These are phyloP conservation scores for Rhipidocladum racemiflorum DNA, from an alignment of 176 grass and related monocot genomes.

Conservation along the genomic window DNA sequence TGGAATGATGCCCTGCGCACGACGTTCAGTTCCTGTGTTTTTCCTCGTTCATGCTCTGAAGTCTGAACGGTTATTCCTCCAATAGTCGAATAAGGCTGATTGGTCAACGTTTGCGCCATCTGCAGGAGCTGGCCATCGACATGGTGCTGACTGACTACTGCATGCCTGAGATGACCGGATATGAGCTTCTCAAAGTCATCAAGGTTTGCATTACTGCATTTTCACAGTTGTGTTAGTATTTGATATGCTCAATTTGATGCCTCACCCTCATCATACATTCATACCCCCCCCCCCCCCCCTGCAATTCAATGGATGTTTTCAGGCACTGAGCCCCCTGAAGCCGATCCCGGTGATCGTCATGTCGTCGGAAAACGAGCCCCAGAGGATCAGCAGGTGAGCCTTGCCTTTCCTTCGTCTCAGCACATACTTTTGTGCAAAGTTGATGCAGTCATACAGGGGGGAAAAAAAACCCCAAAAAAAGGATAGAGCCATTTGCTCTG, in stretches of 20 bases:
- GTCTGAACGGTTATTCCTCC: neutral
- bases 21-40: too few relatives aligned
- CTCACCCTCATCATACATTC: neutral
- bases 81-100: neutral
- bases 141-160: constrained; percentile 96
- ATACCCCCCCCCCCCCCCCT: too few relatives aligned
- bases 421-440: constrained; percentile 13
- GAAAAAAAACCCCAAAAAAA: neutral
- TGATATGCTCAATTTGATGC: neutral
- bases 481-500: neutral
- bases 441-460: neutral
- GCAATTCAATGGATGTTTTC: constrained; percentile 12
- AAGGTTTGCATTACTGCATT: constrained; percentile 51
- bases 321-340: constrained; percentile 72
- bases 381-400: constrained; percentile 87
- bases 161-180: constrained; percentile 98
- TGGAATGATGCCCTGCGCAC: too few relatives aligned
- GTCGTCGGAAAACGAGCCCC: constrained; percentile 97
- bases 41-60: too few relatives aligned
- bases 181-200: constrained; percentile 88
- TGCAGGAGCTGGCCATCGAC: constrained; percentile 81
- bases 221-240: neutral
- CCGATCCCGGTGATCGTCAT: constrained; percentile 91
- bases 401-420: neutral
- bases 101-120: neutral